Evolutionary conservation across 768 basidiomycete genomes (phyloP), one percentile per base, ranked within the genome.

Genomic region (Aureoboletus auriporus): DNA sequence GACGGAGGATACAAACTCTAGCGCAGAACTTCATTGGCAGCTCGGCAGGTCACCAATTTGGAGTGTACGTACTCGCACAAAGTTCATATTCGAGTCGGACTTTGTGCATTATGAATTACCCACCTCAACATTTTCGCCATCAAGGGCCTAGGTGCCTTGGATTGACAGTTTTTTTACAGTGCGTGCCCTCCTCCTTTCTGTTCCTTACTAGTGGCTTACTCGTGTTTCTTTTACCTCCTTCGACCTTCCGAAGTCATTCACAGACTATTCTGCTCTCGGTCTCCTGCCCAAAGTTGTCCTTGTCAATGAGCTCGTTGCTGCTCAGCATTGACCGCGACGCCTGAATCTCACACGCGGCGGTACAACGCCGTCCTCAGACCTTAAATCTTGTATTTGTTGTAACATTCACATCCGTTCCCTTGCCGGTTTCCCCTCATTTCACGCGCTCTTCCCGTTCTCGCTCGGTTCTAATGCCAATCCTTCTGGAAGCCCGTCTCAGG

Each of bases 301-400:
- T 35, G 50, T 55, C 55, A 23, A 61, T 58, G 53, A 41, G 29
- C 47, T 13, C 27, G n/a, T 42, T 43, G 37, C 41, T 39, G 12
- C 41, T 40, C 33, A 33, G 23, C n/a, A n/a, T 38, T 34, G 44
- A 39, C 46, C 20, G 20, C 4, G 50, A 26, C 48, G 37, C 48
- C 42, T 55, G 43, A 64, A 49, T 52, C 55, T 47, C 59, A 44
- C 50, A 47, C 62, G 37, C 56, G 62, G 58, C 33, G 30, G 26
- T 42, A 47, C 47, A 11, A 41, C 33, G 20, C 62, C 49, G 47
- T 42, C n/a, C 47, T n/a, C 46, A 33, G 9, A 33, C 30, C 29
- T 42, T 8, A 41, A 16, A 5, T 16, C n/a, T 11, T 14, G 33
- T 26, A 13, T 20, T 39, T 16, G 11, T 16, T 14, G 20, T 23